Evolutionary conservation across 2,329 filamentous ascomycete species (phyloP).

Genomic region (Diaporthe eres): DNA sequence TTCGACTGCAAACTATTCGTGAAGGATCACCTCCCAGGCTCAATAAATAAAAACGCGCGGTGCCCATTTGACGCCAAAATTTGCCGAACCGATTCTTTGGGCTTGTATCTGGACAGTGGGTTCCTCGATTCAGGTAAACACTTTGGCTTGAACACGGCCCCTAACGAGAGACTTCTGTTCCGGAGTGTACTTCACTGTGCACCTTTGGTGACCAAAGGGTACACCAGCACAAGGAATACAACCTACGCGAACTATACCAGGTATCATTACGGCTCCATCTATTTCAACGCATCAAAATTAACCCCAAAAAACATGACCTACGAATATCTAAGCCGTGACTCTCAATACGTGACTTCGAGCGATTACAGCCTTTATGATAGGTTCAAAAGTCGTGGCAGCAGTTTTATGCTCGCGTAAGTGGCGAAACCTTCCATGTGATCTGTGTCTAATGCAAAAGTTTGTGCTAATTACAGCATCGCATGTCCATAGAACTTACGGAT

Average conservation of each 20-base stretch:
- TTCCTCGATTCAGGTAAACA: constrained; percentile 42
- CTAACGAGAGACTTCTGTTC: constrained; percentile 38
- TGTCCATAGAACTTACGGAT: too few relatives aligned
- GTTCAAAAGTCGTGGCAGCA: too few relatives aligned
- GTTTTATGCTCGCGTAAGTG: background rate
- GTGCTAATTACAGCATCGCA: too few relatives aligned
- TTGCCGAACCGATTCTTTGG: constrained; percentile 27
- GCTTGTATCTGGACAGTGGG: constrained; percentile 37
- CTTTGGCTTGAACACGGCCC: constrained; percentile 43
- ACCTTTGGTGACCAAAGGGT: constrained; percentile 9
- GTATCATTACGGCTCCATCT: constrained; percentile 5
- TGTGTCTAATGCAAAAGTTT: background rate
- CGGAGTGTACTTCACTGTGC: constrained; percentile 22
- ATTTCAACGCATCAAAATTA: accelerated
- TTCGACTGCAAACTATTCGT: too few relatives aligned
- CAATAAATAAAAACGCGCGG: too few relatives aligned
- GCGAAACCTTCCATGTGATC: background rate
- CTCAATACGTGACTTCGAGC: background rate
- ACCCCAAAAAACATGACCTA: background rate
- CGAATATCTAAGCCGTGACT: constrained; percentile 6
- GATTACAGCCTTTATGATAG: accelerated
- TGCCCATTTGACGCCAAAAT: constrained; percentile 42
- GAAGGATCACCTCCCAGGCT: too few relatives aligned
- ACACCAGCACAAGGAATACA: constrained; percentile 3
- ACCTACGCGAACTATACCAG: background rate